Base-by-base conservation (phyloP, 176 grass and related monocot species). In the Pontederia paniculata region DNA sequence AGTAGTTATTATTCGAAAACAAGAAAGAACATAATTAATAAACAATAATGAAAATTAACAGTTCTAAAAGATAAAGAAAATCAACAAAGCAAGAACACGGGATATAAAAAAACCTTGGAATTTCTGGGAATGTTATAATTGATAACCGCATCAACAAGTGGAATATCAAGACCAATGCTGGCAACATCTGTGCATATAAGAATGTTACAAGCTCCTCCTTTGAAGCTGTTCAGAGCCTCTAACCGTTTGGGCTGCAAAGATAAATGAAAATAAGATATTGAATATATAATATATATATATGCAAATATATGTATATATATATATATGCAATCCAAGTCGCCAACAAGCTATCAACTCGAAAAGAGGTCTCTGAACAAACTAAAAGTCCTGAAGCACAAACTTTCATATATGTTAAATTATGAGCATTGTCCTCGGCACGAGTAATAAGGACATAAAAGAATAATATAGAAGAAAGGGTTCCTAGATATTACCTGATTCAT, bases 111-210 rank as follows among this genome's bases (percentile, higher is more conserved):
- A 21, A 97, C 86, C 91, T 90, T 90, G 51, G 91, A 81, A 66
- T 87, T 91, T 50, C 78, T 81, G 44, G 93, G 86, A 67, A 97
- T 88, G 51, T 97, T 80, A 71, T 97, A 91, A 72, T 97, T 97
- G 25, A 88, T 88, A 60, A 97, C 83, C 54, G 88, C 19, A 70
- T 91, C 75, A 54, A 97, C 93, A 52, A 82, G 79, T 76, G 88
- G 80, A 65, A 91, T 91, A 63, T 97, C 93, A 79, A 97, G 86
- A 49, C 86, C 93, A 65, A 83, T 79, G 16, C 93, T 97, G n/a
- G 93, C 86, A 55, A 97, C 82, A 45, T 97, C 80, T 21, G 86
- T 97, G 70, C 91, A 87, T 68, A 97, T 66, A 70, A 97, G 77
- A 4, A 97, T 70, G 62, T 84, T 97, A 67, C 87, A 90, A 42